phyloP scores from a whole-genome alignment of 2,329 filamentous ascomycete species.

The Penicillium fuscoglaucum region DNA sequence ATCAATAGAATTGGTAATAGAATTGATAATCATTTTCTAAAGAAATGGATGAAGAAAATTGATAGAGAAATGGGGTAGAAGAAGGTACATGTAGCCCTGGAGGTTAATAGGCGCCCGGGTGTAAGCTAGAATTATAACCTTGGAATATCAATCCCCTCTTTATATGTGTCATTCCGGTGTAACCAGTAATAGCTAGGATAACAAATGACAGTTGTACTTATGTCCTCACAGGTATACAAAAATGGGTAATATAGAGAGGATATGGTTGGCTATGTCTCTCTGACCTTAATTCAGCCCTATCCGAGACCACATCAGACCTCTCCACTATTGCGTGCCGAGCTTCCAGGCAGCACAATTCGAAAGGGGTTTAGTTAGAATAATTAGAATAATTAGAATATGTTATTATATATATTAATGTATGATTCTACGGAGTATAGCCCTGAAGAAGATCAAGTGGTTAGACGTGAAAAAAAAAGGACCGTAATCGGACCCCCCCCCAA shows the following conservation, averaged over 20 bases:
- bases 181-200: not conserved
- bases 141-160: not conserved
- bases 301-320: not conserved
- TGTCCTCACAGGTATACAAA: not conserved
- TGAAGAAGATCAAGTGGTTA: not conserved
- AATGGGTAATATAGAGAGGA: not conserved
- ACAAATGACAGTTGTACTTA: not conserved
- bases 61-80: not conserved
- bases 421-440: not conserved
- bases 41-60: not conserved
- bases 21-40: not conserved
- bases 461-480: not conserved
- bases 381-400: too few relatives aligned
- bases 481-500: not conserved
- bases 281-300: conserved; percentile 12
- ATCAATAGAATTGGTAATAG: too few relatives aligned
- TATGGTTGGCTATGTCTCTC: not conserved
- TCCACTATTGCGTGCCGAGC: conserved; percentile 8
- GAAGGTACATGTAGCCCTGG: not conserved
- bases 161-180: not conserved
- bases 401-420: not conserved
- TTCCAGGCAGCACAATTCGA: conserved; percentile 7
- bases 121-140: not conserved
- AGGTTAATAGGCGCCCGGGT: not conserved
- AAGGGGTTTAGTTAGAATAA: not conserved